These are phyloP conservation scores for Acorus calamus DNA, from an alignment of 106 monocot species.

Conservation along the genomic window DNA sequence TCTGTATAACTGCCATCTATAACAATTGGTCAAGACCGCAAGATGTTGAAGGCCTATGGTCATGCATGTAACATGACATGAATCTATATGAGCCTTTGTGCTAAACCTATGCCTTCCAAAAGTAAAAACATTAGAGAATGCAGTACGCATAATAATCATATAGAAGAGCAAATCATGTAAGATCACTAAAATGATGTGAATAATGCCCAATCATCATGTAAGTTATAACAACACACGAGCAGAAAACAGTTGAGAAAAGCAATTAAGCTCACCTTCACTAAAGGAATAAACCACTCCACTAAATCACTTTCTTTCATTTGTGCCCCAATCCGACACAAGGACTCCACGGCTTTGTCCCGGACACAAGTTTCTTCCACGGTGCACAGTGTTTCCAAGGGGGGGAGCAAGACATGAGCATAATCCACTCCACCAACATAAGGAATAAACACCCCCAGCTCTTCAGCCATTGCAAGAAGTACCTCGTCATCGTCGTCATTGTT, in stretches of 20 bases:
- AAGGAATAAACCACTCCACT: constrained; percentile 1
- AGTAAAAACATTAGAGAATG: neutral
- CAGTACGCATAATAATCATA: neutral
- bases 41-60: too few species aligned
- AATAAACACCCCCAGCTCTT: constrained; percentile 81
- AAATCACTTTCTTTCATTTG: constrained; percentile 4
- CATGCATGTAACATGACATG: too few species aligned
- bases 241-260: constrained; percentile 1
- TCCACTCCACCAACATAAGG: constrained; percentile 79
- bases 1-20: too few species aligned
- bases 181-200: neutral
- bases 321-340: constrained; percentile 5
- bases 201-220: too few species aligned
- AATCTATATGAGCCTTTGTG: too few species aligned
- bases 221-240: neutral
- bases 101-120: neutral
- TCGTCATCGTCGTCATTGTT: constrained; percentile 98
- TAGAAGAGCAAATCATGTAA: neutral
- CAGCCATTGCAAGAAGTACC: constrained; percentile 95
- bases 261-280: constrained; percentile 51
- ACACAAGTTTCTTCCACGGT: constrained; percentile 2
- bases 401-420: neutral
- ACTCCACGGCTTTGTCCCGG: neutral
- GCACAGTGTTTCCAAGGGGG: constrained; percentile 2
- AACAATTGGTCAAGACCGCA: too few species aligned